Evolutionary conservation across 441 rosid genomes (phyloP), one percentile per base, ranked within the genome.

Genomic region (Adansonia gregorii): DNA sequence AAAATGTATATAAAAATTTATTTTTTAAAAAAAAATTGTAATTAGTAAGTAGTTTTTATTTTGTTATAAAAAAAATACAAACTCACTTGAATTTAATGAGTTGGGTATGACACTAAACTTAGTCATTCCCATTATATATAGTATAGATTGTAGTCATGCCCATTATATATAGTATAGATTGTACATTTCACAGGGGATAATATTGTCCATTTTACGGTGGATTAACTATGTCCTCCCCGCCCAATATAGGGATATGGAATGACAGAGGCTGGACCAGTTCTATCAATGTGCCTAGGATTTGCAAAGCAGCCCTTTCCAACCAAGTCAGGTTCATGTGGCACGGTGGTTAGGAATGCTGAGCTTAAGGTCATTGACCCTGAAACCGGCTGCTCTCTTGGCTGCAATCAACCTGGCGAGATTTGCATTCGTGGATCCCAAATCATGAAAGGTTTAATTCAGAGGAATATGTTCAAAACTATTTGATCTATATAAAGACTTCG

Each of bases 251-350:
- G 99, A 3, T 95, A 95, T 78, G 99, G 99, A n/a, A 95, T 95
- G 99, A 95, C 99, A 11, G 99, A 95, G 80, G 99, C 99, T 1
- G 99, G 98, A 20, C 98, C 99, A 3, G 98, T 95, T 56, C 76
- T 95, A 63, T 87, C 99, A 35, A 95, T 95, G 98, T 87, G 97
- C 82, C 81, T 90, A 49, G 97, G 82, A 19, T 95, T 93, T 60
- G 98, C 99, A 6, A 95, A 87, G 86, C 90, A 93, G 12, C 91
- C 99, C 0, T 86, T 87, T 8, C 89, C 88, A 8, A 87, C 93
- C 31, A 95, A 95, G 82, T 89, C 97, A 0, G 99, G 99, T 0
- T 89, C 99, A 2, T 95, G 98, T 72, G 99, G 98, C 3, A 93
- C 98, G 0, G 99, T 93, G 12, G 97, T 95, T n/a, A 80, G 99